Evolutionary conservation across 805 yeast species (phyloP).

Genomic region (Nematodospora valgi): DNA sequence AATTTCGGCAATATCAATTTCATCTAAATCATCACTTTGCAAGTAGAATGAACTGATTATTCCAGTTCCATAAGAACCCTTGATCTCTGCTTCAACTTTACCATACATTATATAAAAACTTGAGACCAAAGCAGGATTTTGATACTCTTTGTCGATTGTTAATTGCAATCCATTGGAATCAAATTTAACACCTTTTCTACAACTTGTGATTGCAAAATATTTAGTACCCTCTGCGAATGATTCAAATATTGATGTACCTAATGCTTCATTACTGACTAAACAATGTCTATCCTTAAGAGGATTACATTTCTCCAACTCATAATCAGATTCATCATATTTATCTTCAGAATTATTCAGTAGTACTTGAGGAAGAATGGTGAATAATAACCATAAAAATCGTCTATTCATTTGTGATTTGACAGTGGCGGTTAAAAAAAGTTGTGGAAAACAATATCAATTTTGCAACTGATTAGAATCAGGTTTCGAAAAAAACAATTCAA

Average conservation of each 20-base stretch:
- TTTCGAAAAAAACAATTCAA: not conserved
- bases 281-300: slow-evolving; percentile 23
- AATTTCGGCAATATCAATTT: slow-evolving; percentile 37
- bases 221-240: slow-evolving; percentile 13
- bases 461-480: not conserved
- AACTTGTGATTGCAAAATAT: slow-evolving; percentile 8
- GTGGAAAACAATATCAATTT: too few species aligned
- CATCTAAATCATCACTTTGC: slow-evolving; percentile 43
- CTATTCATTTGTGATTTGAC: not conserved
- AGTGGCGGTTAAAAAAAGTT: too few species aligned
- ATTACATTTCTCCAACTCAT: slow-evolving; percentile 20
- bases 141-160: slow-evolving; percentile 19
- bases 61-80: slow-evolving; percentile 31
- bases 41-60: slow-evolving; percentile 37
- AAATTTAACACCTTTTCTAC: slow-evolving; percentile 10
- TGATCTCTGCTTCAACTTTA: slow-evolving; percentile 32
- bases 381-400: not conserved
- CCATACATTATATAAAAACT: slow-evolving; percentile 33
- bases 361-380: not conserved
- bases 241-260: slow-evolving; percentile 16
- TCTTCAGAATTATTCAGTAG: too few species aligned
- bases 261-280: slow-evolving; percentile 24
- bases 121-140: slow-evolving; percentile 31
- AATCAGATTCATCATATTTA: not conserved
- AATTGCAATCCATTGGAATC: slow-evolving; percentile 10